Conservation (phyloP, 495 filamentous ascomycete species). For the Penicillium pulvis region DNA sequence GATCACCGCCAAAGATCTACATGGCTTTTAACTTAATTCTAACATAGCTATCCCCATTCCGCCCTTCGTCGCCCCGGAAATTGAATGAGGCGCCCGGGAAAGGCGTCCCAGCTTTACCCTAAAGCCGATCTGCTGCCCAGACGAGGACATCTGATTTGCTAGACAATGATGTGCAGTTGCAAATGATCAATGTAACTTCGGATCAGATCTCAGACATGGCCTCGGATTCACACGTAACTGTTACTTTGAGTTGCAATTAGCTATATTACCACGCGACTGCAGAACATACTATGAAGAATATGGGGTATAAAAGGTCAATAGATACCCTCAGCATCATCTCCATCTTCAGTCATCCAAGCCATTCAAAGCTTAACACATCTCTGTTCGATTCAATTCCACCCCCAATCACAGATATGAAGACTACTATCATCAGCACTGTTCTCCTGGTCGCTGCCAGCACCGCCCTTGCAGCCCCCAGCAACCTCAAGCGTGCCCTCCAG, state of each 20-base stretch:
- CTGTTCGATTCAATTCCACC: background rate
- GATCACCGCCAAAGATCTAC: background rate
- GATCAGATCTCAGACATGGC: background rate
- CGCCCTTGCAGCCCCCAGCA: slow-evolving; percentile 13
- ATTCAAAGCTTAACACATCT: background rate
- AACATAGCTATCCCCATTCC: background rate
- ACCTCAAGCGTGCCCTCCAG: slow-evolving; percentile 10
- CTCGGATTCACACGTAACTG: background rate
- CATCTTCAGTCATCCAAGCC: background rate
- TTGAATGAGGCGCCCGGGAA: slow-evolving; percentile 10
- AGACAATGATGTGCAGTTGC: background rate
- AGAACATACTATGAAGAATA: background rate
- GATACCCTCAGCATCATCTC: background rate
- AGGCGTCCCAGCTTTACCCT: slow-evolving; percentile 12
- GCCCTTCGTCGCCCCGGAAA: background rate
- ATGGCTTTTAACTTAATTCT: background rate
- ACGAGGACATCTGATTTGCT: background rate
- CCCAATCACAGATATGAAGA: slow-evolving; percentile 19
- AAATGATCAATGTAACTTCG: slow-evolving; percentile 5
- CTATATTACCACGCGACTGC: background rate
- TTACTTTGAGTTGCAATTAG: background rate
- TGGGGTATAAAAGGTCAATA: background rate
- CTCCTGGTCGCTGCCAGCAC: slow-evolving; percentile 18
- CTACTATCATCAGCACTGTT: slow-evolving; percentile 12
- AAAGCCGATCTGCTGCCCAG: background rate